Conservation (phyloP, 176 grass and related monocot species). For the Phoenix dactylifera region DNA sequence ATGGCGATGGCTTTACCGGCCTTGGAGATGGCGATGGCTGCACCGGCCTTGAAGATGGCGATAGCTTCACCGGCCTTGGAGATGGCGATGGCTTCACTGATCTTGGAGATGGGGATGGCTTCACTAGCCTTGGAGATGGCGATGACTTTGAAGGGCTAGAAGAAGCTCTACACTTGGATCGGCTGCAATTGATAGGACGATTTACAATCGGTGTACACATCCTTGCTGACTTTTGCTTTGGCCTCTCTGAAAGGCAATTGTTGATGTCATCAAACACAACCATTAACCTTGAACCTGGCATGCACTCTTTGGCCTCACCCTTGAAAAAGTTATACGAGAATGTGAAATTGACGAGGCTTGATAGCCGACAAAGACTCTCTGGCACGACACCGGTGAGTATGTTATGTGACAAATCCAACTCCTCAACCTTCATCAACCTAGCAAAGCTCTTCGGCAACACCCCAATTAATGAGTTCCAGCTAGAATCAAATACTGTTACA, state of each 20-base stretch:
- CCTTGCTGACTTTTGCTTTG: slow-evolving; percentile 21
- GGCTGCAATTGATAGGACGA: slow-evolving; percentile 35
- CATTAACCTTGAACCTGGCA: slow-evolving; percentile 8
- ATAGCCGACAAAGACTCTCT: slow-evolving; percentile 28
- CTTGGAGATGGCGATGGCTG: slow-evolving; percentile 3
- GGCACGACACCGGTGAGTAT: slow-evolving; percentile 26
- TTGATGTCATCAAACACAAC: slow-evolving; percentile 33
- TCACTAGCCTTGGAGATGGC: not conserved
- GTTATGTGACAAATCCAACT: slow-evolving; percentile 48
- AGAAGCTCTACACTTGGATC: slow-evolving; percentile 21
- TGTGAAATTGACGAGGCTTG: slow-evolving; percentile 39
- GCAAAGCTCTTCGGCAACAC: slow-evolving; percentile 30
- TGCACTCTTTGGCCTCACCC: slow-evolving; percentile 18
- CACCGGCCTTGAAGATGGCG: not conserved
- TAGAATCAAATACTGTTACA: slow-evolving; percentile 37
- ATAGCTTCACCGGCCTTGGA: not conserved
- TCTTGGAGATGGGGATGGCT: not conserved
- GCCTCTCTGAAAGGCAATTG: slow-evolving; percentile 41
- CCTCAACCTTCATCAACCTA: slow-evolving; percentile 31
- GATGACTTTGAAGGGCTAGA: not conserved
- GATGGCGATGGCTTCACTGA: not conserved
- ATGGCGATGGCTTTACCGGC: not conserved
- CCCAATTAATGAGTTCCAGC: slow-evolving; percentile 34
- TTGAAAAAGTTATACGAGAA: slow-evolving; percentile 67
- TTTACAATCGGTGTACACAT: slow-evolving; percentile 31